Evolutionary conservation across 2,329 filamentous ascomycete species (phyloP).

Genomic region (Beauveria sp.): DNA sequence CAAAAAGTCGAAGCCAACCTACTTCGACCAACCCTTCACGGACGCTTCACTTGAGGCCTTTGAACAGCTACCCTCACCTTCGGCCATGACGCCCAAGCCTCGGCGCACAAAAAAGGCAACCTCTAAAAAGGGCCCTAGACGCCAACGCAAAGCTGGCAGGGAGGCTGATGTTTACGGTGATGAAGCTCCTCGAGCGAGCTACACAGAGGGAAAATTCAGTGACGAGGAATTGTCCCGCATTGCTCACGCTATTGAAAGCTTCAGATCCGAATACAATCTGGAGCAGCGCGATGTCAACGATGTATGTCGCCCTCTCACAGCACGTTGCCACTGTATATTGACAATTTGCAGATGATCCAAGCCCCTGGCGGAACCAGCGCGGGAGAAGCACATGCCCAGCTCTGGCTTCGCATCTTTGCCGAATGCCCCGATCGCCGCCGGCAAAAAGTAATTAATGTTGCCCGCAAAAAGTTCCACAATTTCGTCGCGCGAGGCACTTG

Average conservation of each 20-base stretch:
- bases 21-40: constrained; percentile 28
- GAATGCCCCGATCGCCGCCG: constrained; percentile 43
- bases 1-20: constrained; percentile 44
- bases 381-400: constrained; percentile 29
- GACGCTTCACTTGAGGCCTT: constrained; percentile 15
- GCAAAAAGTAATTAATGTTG: constrained; percentile 47
- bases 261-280: constrained; percentile 35
- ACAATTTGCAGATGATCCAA: constrained; percentile 26
- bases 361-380: constrained; percentile 28
- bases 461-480: constrained; percentile 58
- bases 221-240: constrained; percentile 36
- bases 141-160: neutral
- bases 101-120: constrained; percentile 7
- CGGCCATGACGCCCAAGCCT: constrained; percentile 17
- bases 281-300: constrained; percentile 40
- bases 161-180: constrained; percentile 18
- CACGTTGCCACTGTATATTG: constrained; percentile 14
- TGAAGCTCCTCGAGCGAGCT: constrained; percentile 16
- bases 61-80: constrained; percentile 25
- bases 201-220: constrained; percentile 35
- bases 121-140: neutral
- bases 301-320: constrained; percentile 23
- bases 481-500: constrained; percentile 47
- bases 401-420: constrained; percentile 44
- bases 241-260: constrained; percentile 34